phyloP scores from a whole-genome alignment of 306 rosid genomes.

The Cotoneaster glaucophyllus region DNA sequence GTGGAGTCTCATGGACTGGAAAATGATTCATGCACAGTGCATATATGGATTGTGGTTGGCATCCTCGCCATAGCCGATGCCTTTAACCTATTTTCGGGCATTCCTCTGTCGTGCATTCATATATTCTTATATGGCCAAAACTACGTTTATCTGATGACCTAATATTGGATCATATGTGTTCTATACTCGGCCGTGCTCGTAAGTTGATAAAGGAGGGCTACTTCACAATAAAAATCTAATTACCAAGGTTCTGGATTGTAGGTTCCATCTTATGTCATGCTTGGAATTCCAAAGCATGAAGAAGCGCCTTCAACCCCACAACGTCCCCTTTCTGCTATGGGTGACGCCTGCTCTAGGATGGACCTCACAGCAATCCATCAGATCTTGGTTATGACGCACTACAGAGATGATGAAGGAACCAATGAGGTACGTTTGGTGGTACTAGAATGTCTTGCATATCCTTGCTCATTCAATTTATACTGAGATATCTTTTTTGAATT shows the following conservation, averaged over 20 bases:
- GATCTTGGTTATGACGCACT: conserved; percentile 75
- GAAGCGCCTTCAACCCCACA: conserved; percentile 87
- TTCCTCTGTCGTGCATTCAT: background rate
- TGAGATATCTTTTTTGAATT: conserved; percentile 23
- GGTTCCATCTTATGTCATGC: conserved; percentile 84
- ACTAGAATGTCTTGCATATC: conserved; percentile 2
- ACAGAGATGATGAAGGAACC: conserved; percentile 93
- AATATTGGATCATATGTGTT: background rate
- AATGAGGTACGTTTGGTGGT: conserved; percentile 58
- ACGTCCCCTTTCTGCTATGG: conserved; percentile 94
- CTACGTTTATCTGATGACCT: background rate
- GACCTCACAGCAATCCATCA: conserved; percentile 99
- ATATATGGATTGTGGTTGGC: background rate
- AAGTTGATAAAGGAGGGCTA: conserved; percentile 9
- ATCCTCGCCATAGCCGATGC: background rate
- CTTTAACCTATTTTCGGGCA: background rate
- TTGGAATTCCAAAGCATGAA: conserved; percentile 77
- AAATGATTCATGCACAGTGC: background rate
- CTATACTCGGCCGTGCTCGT: background rate
- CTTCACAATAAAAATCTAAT: conserved; percentile 4
- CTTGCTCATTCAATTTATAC: conserved; percentile 11
- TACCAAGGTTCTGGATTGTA: conserved; percentile 22
- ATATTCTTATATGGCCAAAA: background rate
- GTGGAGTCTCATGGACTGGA: background rate
- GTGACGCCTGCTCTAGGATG: conserved; percentile 96